Evolutionary conservation across 2,329 filamentous ascomycete genomes (phyloP).

Genomic region (Hortaea sp.): DNA sequence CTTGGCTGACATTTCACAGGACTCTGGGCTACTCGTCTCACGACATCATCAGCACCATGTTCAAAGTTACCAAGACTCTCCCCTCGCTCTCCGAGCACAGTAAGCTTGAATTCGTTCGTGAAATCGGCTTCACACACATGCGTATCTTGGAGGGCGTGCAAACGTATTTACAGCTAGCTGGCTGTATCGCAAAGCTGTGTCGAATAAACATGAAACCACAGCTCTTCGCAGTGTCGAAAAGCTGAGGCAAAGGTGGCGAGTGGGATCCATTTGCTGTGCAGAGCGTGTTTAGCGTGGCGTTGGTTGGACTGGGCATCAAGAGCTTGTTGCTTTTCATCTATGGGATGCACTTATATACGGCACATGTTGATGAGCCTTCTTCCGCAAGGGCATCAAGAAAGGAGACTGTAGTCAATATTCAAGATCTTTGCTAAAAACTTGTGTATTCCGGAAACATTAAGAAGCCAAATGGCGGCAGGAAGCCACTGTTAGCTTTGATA

Average conservation of each 20-base stretch:
- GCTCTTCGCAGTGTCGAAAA: slow-evolving; percentile 50
- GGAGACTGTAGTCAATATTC: too few relatives aligned
- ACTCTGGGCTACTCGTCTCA: slow-evolving; percentile 93
- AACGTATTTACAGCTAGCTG: slow-evolving; percentile 85
- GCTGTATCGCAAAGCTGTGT: slow-evolving; percentile 81
- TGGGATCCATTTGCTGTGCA: neutral
- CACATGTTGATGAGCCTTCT: too few relatives aligned
- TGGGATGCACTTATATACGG: too few relatives aligned
- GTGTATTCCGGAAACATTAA: too few relatives aligned
- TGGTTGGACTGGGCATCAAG: slow-evolving; percentile 6
- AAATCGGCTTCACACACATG: slow-evolving; percentile 99
- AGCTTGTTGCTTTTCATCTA: too few relatives aligned
- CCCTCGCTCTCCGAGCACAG: slow-evolving; percentile 85
- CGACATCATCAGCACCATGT: slow-evolving; percentile 99
- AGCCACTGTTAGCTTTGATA: too few relatives aligned
- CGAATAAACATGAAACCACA: slow-evolving; percentile 95
- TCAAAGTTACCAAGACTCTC: slow-evolving; percentile 93
- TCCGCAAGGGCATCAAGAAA: too few relatives aligned
- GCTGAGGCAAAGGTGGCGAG: neutral
- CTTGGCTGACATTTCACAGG: slow-evolving; percentile 28
- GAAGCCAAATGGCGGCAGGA: too few relatives aligned
- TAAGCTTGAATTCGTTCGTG: slow-evolving; percentile 86
- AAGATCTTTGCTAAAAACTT: too few relatives aligned
- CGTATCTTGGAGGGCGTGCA: slow-evolving; percentile 96
- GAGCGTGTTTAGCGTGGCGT: slow-evolving; percentile 18